Conservation (phyloP, 129 eudicot species). For the Kitagawia praeruptora region DNA sequence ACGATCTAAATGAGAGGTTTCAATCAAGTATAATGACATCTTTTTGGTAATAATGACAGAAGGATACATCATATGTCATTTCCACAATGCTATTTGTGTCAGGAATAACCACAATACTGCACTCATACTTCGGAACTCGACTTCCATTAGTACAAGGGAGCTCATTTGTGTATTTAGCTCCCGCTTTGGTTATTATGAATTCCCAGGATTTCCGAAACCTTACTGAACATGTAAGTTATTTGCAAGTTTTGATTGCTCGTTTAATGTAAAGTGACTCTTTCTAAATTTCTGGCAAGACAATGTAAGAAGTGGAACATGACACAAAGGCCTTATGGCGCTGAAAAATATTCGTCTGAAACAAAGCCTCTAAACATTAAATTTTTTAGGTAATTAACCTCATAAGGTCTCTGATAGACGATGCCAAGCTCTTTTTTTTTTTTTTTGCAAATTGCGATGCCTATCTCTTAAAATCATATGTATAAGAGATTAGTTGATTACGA, state of each 20-base stretch:
- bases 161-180: conserved; percentile 86
- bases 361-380: neutral
- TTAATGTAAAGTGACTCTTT: neutral
- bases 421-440: no score
- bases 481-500: neutral
- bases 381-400: neutral
- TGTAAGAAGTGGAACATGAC: neutral
- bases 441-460: neutral
- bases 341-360: neutral
- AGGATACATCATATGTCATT: conserved; percentile 78
- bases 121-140: conserved; percentile 81
- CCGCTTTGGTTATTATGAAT: conserved; percentile 75
- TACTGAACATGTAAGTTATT: conserved; percentile 65
- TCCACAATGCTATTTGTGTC: conserved; percentile 80
- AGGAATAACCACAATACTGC: conserved; percentile 73
- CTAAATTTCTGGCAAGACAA: neutral
- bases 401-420: neutral
- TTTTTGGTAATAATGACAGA: conserved; percentile 35
- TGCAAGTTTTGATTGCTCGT: neutral
- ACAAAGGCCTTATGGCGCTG: neutral
- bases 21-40: conserved; percentile 1
- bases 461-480: neutral
- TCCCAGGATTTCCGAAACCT: conserved; percentile 79
- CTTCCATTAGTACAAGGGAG: conserved; percentile 98
- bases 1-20: neutral